Percentiles rank a stretch among this genome's conserved stretches.
phyloP scores from a whole-genome alignment of 2,329 filamentous ascomycete species.

The Waltergamsia citrina region DNA sequence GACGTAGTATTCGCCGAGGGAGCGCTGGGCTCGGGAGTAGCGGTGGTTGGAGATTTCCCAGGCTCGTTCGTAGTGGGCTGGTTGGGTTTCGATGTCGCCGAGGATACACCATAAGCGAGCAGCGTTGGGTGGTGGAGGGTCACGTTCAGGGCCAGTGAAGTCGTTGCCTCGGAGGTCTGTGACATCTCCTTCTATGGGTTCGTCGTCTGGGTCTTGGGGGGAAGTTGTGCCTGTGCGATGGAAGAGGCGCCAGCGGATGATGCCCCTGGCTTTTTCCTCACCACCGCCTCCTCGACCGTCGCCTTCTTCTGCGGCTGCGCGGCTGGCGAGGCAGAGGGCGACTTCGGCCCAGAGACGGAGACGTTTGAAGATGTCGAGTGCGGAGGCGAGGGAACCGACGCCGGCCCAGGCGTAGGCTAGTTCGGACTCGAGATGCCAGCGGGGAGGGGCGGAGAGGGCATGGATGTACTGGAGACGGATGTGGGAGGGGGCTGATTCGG shows the following conservation, averaged over 20 bases:
- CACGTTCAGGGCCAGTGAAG: constrained; percentile 51
- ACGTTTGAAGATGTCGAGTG: constrained; percentile 91
- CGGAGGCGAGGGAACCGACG: constrained; percentile 78
- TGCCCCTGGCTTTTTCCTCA: constrained; percentile 71
- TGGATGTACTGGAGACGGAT: constrained; percentile 79
- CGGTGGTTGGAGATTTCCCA: constrained; percentile 78
- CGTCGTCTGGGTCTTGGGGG: constrained; percentile 34
- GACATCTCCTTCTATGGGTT: constrained; percentile 38
- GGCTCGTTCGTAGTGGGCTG: constrained; percentile 69
- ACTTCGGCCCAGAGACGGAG: constrained; percentile 92
- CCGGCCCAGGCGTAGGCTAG: constrained; percentile 87
- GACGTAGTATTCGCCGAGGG: constrained; percentile 72
- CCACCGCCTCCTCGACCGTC: constrained; percentile 43
- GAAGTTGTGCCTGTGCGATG: constrained; percentile 40
- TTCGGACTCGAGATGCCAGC: constrained; percentile 93
- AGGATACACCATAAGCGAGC: constrained; percentile 88
- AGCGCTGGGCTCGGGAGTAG: constrained; percentile 81
- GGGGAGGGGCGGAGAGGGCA: constrained; percentile 70
- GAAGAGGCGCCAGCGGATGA: constrained; percentile 74
- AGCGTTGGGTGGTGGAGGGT: constrained; percentile 70
- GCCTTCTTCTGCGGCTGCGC: constrained; percentile 46
- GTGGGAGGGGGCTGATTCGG: constrained; percentile 68
- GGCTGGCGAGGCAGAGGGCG: constrained; percentile 72
- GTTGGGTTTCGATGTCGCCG: constrained; percentile 74
- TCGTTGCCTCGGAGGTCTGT: constrained; percentile 43